A percentile compares a stretch with the other conserved stretches of the same genome.
Evolutionary conservation across 257 asterid species (phyloP).

Genomic region (Primulina tabacum): DNA sequence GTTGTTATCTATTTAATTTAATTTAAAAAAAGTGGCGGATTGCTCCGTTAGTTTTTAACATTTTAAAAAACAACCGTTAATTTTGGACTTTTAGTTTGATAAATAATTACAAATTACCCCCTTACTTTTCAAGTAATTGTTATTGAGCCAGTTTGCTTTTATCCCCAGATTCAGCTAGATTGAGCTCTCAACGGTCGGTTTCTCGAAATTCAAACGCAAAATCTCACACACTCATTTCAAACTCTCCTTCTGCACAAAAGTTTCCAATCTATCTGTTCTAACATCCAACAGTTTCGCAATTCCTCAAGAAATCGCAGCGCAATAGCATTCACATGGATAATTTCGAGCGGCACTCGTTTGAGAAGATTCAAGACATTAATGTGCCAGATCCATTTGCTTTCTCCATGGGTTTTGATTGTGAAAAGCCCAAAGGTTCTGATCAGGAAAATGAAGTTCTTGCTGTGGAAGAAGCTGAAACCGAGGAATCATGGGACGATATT

Average conservation of each 20-base stretch:
- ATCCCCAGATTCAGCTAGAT: no score
- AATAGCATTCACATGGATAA: slow-evolving; percentile 40
- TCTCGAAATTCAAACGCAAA: neutral
- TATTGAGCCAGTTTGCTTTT: no score
- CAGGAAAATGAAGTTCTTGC: slow-evolving; percentile 48
- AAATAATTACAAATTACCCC: no score
- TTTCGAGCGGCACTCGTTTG: slow-evolving; percentile 24
- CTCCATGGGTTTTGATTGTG: slow-evolving; percentile 30
- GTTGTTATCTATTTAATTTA: no score
- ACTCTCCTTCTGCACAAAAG: slow-evolving; percentile 2
- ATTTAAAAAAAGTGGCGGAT: no score
- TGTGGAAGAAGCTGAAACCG: slow-evolving; percentile 56
- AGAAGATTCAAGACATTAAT: slow-evolving; percentile 33
- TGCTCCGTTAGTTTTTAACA: no score
- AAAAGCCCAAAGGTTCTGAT: slow-evolving; percentile 23
- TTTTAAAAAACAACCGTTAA: no score
- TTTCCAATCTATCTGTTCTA: slow-evolving; percentile 8
- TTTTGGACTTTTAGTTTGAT: no score
- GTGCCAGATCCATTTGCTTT: slow-evolving; percentile 36
- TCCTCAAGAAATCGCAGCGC: neutral
- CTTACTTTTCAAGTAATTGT: no score
- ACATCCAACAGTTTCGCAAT: neutral
- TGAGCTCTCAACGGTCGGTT: neutral
- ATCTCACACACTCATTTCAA: neutral
- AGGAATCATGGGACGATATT: slow-evolving; percentile 52